A percentile compares a stretch with the other conserved stretches of the same genome.
Conservation (phyloP, 345 rosid species). For the Mangifera indica region DNA sequence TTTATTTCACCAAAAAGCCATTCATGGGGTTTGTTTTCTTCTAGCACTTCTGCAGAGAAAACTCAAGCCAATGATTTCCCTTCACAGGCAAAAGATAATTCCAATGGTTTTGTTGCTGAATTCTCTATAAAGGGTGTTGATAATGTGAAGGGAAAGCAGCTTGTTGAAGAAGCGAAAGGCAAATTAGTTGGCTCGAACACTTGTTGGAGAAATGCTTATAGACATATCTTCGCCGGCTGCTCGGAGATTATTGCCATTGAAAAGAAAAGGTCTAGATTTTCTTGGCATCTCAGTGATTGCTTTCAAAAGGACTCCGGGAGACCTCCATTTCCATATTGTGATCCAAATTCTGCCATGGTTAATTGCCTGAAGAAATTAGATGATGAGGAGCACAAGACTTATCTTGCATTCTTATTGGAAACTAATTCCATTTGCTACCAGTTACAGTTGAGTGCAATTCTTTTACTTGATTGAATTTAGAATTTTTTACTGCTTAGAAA, state of each 20-base stretch:
- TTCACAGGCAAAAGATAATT: neutral
- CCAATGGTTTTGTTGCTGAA: constrained; percentile 35
- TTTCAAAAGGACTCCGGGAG: constrained; percentile 69
- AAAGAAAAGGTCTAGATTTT: constrained; percentile 72
- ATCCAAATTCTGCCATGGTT: constrained; percentile 43
- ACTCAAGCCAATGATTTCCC: neutral
- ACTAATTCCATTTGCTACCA: constrained; percentile 84
- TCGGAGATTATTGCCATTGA: constrained; percentile 55
- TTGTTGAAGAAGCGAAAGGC: constrained; percentile 49
- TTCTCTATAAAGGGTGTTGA: constrained; percentile 58
- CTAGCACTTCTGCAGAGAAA: constrained; percentile 39
- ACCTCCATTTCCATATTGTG: constrained; percentile 52
- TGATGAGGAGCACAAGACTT: constrained; percentile 54
- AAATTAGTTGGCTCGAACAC: constrained; percentile 53
- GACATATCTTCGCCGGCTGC: constrained; percentile 63
- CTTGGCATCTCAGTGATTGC: constrained; percentile 84
- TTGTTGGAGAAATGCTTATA: constrained; percentile 75
- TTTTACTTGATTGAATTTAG: neutral
- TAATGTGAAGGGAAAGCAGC: constrained; percentile 42
- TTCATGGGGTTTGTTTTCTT: constrained; percentile 48
- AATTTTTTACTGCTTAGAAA: neutral
- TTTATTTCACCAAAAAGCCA: constrained; percentile 31
- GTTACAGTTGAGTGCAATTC: constrained; percentile 52
- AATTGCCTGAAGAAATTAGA: constrained; percentile 53
- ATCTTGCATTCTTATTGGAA: constrained; percentile 68